Percentiles rank a stretch among this genome's conserved stretches.
Evolutionary conservation across 306 rosid species (phyloP).

Genomic region (Begonia peltatifolia): DNA sequence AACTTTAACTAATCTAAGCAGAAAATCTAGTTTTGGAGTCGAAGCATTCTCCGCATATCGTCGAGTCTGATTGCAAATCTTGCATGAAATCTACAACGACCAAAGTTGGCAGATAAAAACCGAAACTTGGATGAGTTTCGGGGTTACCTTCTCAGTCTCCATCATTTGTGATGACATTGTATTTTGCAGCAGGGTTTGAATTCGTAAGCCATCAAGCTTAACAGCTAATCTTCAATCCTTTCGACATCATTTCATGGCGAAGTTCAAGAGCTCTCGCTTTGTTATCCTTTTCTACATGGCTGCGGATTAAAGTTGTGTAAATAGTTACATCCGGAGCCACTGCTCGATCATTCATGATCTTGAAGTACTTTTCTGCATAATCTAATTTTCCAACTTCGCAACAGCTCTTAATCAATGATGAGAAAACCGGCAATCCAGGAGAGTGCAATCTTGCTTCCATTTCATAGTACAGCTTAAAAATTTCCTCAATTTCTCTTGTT

Average conservation of each 20-base stretch:
- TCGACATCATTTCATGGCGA: constrained; percentile 27
- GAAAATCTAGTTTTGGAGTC: no score
- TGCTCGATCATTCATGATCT: constrained; percentile 43
- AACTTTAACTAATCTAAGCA: no score
- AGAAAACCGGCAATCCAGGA: constrained; percentile 43
- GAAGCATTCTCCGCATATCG: no score
- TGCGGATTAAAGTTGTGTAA: constrained; percentile 27
- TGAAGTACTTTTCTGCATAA: constrained; percentile 49
- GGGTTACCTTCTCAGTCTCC: no score
- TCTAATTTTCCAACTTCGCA: constrained; percentile 38
- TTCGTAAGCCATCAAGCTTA: no score
- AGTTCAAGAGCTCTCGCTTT: constrained; percentile 21
- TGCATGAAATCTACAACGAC: no score
- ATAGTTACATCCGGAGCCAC: constrained; percentile 18
- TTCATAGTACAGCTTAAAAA: constrained; percentile 61
- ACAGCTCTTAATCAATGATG: constrained; percentile 30
- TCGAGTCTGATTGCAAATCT: no score
- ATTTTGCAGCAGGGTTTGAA: no score
- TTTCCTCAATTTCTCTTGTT: constrained; percentile 27
- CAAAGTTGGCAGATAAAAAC: no score
- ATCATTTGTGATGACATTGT: no score
- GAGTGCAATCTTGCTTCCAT: constrained; percentile 40
- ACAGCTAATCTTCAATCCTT: constrained; percentile 7
- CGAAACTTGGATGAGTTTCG: no score
- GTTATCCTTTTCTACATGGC: constrained; percentile 28